These are phyloP conservation scores for Achaetomium macrosporum DNA, from an alignment of 2,329 filamentous ascomycete genomes.

Conservation along the genomic window DNA sequence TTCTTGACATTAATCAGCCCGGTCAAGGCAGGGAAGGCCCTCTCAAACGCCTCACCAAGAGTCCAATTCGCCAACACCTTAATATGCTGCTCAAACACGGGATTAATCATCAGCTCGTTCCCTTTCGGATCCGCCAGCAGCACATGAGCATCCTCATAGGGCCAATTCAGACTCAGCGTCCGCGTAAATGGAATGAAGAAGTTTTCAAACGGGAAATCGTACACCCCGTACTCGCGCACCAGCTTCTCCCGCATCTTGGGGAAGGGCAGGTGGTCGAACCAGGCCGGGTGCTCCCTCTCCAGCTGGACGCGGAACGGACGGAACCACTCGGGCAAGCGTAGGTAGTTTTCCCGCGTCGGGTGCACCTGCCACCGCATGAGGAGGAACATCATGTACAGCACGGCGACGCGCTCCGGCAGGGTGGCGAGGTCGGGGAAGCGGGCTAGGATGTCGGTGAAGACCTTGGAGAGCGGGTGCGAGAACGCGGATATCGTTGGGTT, in stretches of 20 bases:
- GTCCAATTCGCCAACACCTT: constrained; percentile 75
- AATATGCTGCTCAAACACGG: constrained; percentile 78
- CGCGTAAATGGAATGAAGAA: constrained; percentile 80
- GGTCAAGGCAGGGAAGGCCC: constrained; percentile 54
- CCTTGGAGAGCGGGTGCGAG: constrained; percentile 72
- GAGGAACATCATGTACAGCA: constrained; percentile 82
- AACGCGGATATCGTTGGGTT: constrained; percentile 59
- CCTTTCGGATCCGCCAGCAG: constrained; percentile 53
- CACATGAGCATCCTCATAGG: constrained; percentile 67
- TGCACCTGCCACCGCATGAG: constrained; percentile 80
- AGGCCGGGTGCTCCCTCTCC: constrained; percentile 63
- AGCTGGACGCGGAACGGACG: constrained; percentile 62
- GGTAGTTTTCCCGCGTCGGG: constrained; percentile 72
- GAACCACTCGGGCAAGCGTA: constrained; percentile 68
- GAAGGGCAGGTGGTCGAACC: constrained; percentile 80
- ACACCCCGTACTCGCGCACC: constrained; percentile 42
- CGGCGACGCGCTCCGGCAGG: constrained; percentile 77
- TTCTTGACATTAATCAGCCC: constrained; percentile 38
- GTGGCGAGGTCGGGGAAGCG: constrained; percentile 75
- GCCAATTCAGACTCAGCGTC: constrained; percentile 76
- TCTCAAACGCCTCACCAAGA: constrained; percentile 62
- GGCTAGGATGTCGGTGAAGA: constrained; percentile 77
- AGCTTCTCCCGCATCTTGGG: constrained; percentile 68
- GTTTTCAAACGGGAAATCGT: constrained; percentile 62
- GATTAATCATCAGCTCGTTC: constrained; percentile 73